Conservation (phyloP, 805 yeast genomes). For the Candida yuanshanica region DNA sequence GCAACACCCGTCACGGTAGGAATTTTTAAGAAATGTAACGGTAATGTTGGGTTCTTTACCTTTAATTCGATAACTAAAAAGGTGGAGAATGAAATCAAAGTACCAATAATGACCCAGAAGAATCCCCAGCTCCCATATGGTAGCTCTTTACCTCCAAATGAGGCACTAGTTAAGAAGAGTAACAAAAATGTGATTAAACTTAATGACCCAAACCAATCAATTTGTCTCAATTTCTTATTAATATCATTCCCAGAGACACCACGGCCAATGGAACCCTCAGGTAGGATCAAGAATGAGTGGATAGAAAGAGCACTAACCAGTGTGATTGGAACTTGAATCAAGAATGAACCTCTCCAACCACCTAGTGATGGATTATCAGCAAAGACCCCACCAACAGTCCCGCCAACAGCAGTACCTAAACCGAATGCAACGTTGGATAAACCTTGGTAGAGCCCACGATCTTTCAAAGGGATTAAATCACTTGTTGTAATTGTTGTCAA, state of each 20-base stretch:
- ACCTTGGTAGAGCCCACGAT: constrained; percentile 82
- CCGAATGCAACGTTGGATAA: constrained; percentile 72
- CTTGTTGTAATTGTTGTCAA: constrained; percentile 69
- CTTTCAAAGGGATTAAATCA: constrained; percentile 71
- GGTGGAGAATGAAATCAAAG: constrained; percentile 31
- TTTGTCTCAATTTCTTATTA: constrained; percentile 42
- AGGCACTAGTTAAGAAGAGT: constrained; percentile 43
- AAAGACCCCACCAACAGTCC: constrained; percentile 53
- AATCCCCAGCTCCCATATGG: constrained; percentile 29
- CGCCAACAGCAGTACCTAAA: constrained; percentile 71
- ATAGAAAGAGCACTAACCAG: constrained; percentile 35
- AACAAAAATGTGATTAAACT: constrained; percentile 40
- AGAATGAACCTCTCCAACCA: constrained; percentile 50
- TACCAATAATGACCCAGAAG: constrained; percentile 29
- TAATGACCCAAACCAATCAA: constrained; percentile 51
- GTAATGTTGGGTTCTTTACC: constrained; percentile 55
- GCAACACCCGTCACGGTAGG: constrained; percentile 62
- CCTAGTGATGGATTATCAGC: constrained; percentile 28
- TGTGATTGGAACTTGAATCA: constrained; percentile 48
- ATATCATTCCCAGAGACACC: constrained; percentile 41
- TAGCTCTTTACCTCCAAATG: constrained; percentile 46
- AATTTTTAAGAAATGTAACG: constrained; percentile 47
- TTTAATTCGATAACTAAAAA: constrained; percentile 41
- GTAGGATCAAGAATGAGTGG: constrained; percentile 37
- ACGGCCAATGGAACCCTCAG: constrained; percentile 45